Base-by-base conservation (phyloP, 148 eudicot species). In the Agrostemma githago region DNA sequence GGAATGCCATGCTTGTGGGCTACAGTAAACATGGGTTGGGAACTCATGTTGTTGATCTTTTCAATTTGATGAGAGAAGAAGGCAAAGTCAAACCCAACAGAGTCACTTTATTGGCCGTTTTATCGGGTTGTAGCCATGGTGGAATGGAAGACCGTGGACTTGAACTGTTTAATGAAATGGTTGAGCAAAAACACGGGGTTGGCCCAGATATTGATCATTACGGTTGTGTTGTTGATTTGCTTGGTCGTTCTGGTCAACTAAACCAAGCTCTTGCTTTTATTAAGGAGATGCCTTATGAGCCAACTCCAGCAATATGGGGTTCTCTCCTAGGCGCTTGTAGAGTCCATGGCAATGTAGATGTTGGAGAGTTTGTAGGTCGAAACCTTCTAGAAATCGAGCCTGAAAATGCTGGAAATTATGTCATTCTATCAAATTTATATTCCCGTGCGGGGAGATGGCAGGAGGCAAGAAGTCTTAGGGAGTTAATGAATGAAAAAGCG, bases 1-100 rank as follows among this genome's bases (percentile, higher is more conserved):
- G 98, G 98, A 93, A 93, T 62, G 86, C 97, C 41, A 91, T 93
- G 94, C 91, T 93, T 68, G 89, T 82, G 37, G 98, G 94, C 21
- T 93, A 93, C 60, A 53, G 90, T 75, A 93, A 88, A 82, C 96
- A 93, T 51, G 98, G 98, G 67, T 83, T 74, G 78, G 97, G 91
- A 39, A 43, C 40, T 74, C 72, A 83, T 20, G 89, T 80, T 39
- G 80, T 86, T 73, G 85, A 91, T 51, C 88, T 93, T 63, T 93
- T 88, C 73, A 41, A 84, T 46, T 57, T 73, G 67, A 89, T 93
- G 98, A 84, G 65, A 74, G 69, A 78, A 59, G 91, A 89, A 80
- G 78, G 77, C 71, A 82, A 80, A 71, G 84, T 89, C 21, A 83
- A 72, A 59, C 97, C 91, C 57, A 91, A 91, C 60, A 77, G 80